Percentiles rank a stretch among this genome's conserved stretches.
Conservation (phyloP, 2,329 filamentous ascomycete species). For the Colletotrichum costaricense region DNA sequence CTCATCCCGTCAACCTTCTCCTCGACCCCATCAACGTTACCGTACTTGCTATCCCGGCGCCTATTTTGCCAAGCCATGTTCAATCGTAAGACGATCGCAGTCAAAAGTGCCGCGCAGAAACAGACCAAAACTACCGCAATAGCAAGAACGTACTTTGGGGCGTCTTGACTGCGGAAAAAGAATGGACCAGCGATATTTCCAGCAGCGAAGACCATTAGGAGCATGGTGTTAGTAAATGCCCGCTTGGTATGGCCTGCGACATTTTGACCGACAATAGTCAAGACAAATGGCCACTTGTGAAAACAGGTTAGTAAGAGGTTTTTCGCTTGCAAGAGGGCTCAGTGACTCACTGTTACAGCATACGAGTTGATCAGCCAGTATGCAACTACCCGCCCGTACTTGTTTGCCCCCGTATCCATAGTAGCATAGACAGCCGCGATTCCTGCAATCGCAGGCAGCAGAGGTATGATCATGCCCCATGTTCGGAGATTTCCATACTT, state of each 20-base stretch:
- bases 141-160: conserved; percentile 39
- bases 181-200: conserved; percentile 23
- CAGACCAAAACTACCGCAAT: conserved; percentile 40
- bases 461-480: conserved; percentile 39
- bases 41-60: no score
- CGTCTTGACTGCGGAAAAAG: conserved; percentile 39
- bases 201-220: no score
- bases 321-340: no score
- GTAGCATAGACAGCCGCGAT: conserved; percentile 25
- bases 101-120: conserved; percentile 38
- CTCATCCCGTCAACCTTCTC: conserved; percentile 39
- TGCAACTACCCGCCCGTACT: conserved; percentile 38
- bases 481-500: conserved; percentile 41
- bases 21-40: conserved; percentile 30
- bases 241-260: no score
- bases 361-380: conserved; percentile 42
- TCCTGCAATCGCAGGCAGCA: no score
- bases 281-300: no score
- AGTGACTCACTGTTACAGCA: conserved; percentile 38
- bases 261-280: no score
- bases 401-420: conserved; percentile 40
- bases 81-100: conserved; percentile 24
- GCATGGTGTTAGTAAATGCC: no score
- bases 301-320: no score
- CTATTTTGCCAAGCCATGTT: no score